These are phyloP conservation scores for Diaporthe citrichinensis DNA, from an alignment of 2,329 filamentous ascomycete species.

Conservation along the genomic window DNA sequence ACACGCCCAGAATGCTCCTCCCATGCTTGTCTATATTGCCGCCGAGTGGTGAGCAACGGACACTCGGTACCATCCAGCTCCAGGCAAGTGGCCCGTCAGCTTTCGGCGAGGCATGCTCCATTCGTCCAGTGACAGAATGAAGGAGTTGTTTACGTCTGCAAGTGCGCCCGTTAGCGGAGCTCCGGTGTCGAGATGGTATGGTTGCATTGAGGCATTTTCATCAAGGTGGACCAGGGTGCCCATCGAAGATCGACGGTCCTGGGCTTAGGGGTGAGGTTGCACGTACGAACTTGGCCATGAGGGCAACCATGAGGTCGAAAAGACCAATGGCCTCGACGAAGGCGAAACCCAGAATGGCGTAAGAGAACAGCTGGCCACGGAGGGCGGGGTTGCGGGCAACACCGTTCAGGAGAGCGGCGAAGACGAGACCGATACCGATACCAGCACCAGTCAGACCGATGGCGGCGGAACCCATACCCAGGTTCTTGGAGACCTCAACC, in stretches of 20 bases:
- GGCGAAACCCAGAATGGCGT: slow-evolving; percentile 95
- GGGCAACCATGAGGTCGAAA: slow-evolving; percentile 92
- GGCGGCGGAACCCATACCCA: slow-evolving; percentile 90
- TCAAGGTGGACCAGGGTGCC: background rate
- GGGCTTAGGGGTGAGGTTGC: slow-evolving; percentile 14
- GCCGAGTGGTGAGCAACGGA: slow-evolving; percentile 39
- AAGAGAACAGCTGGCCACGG: slow-evolving; percentile 95
- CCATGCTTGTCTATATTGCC: slow-evolving; percentile 41
- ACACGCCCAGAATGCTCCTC: slow-evolving; percentile 41
- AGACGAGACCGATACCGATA: slow-evolving; percentile 97
- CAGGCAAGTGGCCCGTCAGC: slow-evolving; percentile 39
- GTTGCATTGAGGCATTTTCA: slow-evolving; percentile 33
- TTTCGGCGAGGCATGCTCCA: slow-evolving; percentile 40
- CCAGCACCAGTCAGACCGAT: slow-evolving; percentile 93
- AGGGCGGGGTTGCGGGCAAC: slow-evolving; percentile 95
- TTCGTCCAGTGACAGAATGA: slow-evolving; percentile 38
- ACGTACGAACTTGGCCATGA: slow-evolving; percentile 92
- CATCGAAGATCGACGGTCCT: slow-evolving; percentile 19
- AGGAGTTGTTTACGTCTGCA: slow-evolving; percentile 41
- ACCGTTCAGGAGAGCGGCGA: slow-evolving; percentile 89
- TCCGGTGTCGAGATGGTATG: background rate
- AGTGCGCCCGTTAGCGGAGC: slow-evolving; percentile 7
- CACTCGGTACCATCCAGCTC: slow-evolving; percentile 30
- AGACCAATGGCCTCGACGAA: slow-evolving; percentile 95
- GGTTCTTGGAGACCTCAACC: slow-evolving; percentile 92